Evolutionary conservation across 2,329 filamentous ascomycete species (phyloP), one percentile per base, ranked within the genome.

Genomic region (Aureobasidium pullulans): DNA sequence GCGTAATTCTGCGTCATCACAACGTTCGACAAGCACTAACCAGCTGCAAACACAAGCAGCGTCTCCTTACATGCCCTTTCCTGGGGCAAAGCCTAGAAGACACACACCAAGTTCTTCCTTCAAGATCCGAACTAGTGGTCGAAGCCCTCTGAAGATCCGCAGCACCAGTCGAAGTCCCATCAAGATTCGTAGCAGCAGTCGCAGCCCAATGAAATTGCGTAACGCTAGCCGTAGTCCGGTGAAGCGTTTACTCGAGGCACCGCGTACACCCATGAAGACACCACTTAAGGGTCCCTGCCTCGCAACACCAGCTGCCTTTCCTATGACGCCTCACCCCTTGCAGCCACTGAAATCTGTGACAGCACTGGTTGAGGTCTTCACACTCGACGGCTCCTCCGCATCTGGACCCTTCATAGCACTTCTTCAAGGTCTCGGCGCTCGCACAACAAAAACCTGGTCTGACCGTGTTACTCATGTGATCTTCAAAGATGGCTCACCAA

Each of bases 401-500:
- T 72, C 70, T 4, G 62, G 66, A 13, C 67, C 68, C 3, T 73
- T 72, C 61, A 63, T 69, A 9, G 65, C 67, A 4, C 63, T 72
- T 11, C 65, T 72, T 9, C 69, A 70, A 43, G 66, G 70, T 6
- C 64, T 73, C 2, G 71, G 71, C 8, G 71, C 71, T 3, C 68
- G 66, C 56, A 71, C 70, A 0, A 71, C 69, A 10, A 70, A 69
- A 60, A 66, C 63, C 5, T 72, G 70, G 67, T 69, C 62, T 52
- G 70, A 72, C n/a, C 66, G 67, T 28, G 64, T 72, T 19, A 72
- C 70, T 3, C 71, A 73, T 43, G 67, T 73, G 10, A 64, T 73
- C 43, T 73, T 69, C 69, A 73, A 73, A 56, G 70, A 73, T 47
- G 71, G 71, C 6, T 70, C 69, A 16, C 70, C 70, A 1, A 67